phyloP scores from a whole-genome alignment of 768 basidiomycete genomes.

The Termitomyces titanicus region DNA sequence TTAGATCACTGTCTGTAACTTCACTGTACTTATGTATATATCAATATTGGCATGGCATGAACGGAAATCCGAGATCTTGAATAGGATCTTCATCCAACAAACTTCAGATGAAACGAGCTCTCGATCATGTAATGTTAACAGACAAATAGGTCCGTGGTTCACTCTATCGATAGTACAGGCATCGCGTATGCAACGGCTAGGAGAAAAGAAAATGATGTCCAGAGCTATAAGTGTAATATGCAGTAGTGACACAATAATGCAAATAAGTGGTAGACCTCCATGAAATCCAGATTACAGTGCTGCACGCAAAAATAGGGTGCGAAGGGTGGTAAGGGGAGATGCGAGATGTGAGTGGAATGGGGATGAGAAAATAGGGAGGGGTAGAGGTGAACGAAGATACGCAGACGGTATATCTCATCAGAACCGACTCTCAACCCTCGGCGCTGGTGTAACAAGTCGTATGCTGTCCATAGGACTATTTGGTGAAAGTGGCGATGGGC shows the following conservation, averaged over 20 bases:
- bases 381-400: not conserved
- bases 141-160: not conserved
- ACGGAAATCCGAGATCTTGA: too few species aligned
- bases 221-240: constrained; percentile 8
- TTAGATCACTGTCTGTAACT: constrained; percentile 10
- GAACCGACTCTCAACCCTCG: constrained; percentile 10
- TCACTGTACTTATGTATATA: constrained; percentile 9
- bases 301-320: not conserved
- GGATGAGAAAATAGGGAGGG: not conserved
- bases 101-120: too few species aligned
- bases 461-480: constrained; percentile 9
- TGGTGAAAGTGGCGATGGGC: constrained; percentile 5
- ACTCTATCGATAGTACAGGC: constrained; percentile 10
- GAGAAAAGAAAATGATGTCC: constrained; percentile 7
- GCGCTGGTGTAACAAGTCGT: constrained; percentile 12
- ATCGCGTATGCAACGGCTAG: constrained; percentile 3
- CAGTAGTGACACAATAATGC: not conserved
- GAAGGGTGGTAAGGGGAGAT: not conserved
- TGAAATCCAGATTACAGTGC: not conserved
- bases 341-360: too few species aligned
- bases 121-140: not conserved
- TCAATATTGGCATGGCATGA: constrained; percentile 1
- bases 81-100: too few species aligned
- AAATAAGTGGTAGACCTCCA: constrained; percentile 6
- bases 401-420: constrained; percentile 1